Evolutionary conservation across 257 asterid genomes (phyloP), one percentile per base, ranked within the genome.

Genomic region (Galeopsis tetrahit): DNA sequence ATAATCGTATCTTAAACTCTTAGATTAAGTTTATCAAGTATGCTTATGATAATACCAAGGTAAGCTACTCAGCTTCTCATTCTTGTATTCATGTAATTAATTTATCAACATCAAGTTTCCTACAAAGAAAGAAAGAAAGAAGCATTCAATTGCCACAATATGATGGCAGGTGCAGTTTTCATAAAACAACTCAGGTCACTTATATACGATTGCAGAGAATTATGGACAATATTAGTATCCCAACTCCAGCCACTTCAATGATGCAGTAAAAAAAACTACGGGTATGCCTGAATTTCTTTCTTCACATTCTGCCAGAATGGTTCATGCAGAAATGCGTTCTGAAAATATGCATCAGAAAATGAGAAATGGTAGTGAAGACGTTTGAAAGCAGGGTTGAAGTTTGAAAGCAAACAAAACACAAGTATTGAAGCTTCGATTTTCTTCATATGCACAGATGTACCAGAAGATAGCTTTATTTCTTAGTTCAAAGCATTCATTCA

Each of bases 401-500:
- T 53, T 53, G 57, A 51, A 6, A 66, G 33, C 15, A 49, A 66
- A 33, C 28, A 31, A 4, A 31, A 7, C 56, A 31, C 21, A 35
- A 43, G 48, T 59, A 51, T 4, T 13, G 58, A 48, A 48, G 58
- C 57, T 56, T 57, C 9, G 17, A 9, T 66, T 66, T 13, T 32
- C 15, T 60, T 17, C 14, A 17, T 21, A 38, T 14, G 39, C n/a
- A 35, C n/a, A 21, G 38, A 44, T 42, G 66, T 53, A 44, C 43
- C 40, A 38, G 21, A 33, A n/a, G 42, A 46, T 31, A 67, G 33
- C 42, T 71, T 63, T 56, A 65, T 34, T 15, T 43, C 73, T 33
- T 59, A 59, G 33, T 31, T 17, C 44, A 35, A 34, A 68, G 9
- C 63, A 57, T 35, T 21, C 14, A 32, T 51, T 60, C 48, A 33